Evolutionary conservation across 2,329 filamentous ascomycete species (phyloP).

Genomic region (Monilinia fructigena): DNA sequence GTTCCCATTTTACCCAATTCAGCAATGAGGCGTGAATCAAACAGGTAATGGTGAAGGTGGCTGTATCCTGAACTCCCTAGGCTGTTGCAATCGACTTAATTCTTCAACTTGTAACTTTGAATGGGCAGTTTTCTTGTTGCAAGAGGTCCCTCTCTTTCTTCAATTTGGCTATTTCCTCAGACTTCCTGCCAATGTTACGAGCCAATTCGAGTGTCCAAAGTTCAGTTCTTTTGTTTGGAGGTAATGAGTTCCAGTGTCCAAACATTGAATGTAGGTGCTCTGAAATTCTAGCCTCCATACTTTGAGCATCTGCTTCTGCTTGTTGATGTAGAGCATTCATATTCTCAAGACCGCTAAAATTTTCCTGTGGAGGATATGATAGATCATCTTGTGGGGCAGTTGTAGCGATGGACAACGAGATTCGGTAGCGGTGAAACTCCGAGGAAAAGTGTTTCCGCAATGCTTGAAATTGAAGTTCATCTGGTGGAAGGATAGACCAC

Average conservation of each 20-base stretch:
- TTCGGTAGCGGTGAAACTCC: constrained; percentile 65
- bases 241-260: constrained; percentile 69
- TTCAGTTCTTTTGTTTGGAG: constrained; percentile 54
- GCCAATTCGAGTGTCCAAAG: constrained; percentile 63
- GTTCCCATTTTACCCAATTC: constrained; percentile 50
- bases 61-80: constrained; percentile 56
- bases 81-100: constrained; percentile 57
- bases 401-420: constrained; percentile 51
- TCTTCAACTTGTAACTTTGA: constrained; percentile 60
- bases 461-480: constrained; percentile 69
- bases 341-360: constrained; percentile 36
- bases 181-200: constrained; percentile 56
- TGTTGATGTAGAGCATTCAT: constrained; percentile 41
- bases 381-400: constrained; percentile 51
- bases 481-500: constrained; percentile 78
- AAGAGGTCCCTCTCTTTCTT: constrained; percentile 48
- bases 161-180: constrained; percentile 51
- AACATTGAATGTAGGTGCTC: constrained; percentile 78
- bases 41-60: constrained; percentile 54
- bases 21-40: constrained; percentile 49
- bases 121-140: constrained; percentile 54
- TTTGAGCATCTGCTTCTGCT: constrained; percentile 42
- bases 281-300: constrained; percentile 65
- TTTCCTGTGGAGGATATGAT: constrained; percentile 46
- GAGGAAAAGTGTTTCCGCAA: constrained; percentile 65